These are phyloP conservation scores for Pythium coloratum DNA, from an alignment of 352 stramenopile genomes.

Conservation along the genomic window DNA sequence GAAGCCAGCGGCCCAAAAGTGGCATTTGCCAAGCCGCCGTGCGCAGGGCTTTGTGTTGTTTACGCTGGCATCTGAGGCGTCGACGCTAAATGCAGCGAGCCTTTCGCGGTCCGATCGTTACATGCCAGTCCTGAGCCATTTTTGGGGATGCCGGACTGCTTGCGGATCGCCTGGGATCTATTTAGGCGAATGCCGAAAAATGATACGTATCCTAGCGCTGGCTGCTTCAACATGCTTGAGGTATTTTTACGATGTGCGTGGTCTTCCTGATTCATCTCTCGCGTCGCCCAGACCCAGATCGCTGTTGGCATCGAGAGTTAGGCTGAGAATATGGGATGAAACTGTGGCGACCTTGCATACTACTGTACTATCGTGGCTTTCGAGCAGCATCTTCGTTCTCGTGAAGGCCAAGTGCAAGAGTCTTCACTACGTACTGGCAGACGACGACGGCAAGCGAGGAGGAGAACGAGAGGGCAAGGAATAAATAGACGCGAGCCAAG, in stretches of 20 bases:
- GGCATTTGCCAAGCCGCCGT: background rate
- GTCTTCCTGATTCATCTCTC: background rate
- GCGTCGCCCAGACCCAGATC: background rate
- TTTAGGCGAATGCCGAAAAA: background rate
- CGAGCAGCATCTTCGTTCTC: background rate
- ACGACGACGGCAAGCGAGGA: background rate
- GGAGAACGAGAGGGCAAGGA: background rate
- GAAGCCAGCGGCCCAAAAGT: background rate
- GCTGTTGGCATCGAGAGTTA: background rate
- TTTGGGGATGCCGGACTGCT: background rate
- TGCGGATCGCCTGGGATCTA: background rate
- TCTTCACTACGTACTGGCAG: background rate
- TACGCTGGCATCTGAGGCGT: background rate
- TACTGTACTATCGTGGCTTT: background rate
- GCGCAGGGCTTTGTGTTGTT: background rate
- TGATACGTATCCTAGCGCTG: background rate
- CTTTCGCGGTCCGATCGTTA: background rate
- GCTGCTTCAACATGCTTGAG: background rate
- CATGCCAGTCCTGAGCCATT: background rate
- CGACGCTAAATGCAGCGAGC: background rate
- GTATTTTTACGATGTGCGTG: background rate
- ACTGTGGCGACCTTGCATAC: background rate
- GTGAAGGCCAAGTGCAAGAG: background rate
- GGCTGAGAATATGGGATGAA: background rate
- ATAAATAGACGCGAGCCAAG: conserved; percentile 1